Base-by-base conservation (phyloP, 208 protist genomes). In the Balamuthia mandrillaris region DNA sequence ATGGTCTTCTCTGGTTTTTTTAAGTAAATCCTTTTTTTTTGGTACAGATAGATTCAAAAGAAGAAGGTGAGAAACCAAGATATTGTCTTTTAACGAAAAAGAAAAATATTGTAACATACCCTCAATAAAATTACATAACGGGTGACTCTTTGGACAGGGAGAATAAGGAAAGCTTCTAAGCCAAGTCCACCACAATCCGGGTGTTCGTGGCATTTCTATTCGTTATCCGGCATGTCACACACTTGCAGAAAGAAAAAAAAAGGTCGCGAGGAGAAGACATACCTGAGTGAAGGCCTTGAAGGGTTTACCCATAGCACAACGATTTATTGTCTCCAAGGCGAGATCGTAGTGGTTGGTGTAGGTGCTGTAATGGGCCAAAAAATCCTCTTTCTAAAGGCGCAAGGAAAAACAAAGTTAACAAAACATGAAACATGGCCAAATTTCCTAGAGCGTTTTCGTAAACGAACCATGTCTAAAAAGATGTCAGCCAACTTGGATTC, bases 301-400 rank as follows among this genome's bases (percentile, higher is more conserved):
- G 14, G 66, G 6, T 45, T 77, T 77, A 12, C 49, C 44, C 2
- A 56, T 45, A 5, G 18, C 6, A 31, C 66, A 77, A 3, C 66
- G 66, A 12, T 4, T 45, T 27, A 77, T 47, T 33, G 66, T 77
- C 66, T 77, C 66, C 66, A 77, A 45, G 24, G 66, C 66, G 44
- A 56, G 66, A 18, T 77, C 66, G 66, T 77, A 77, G 66, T 77
- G 42, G 66, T 77, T 77, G 27, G 54, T 77, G 42, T 77, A 77
- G 27, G 42, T 56, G 54, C 66, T 77, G 44, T 77, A 77, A 39
- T 56, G 42, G 44, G 27, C 54, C 29, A 77, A 56, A 18, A 77
- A 77, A 24, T 77, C 66, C 39, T 77, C 44, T 77, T 77, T 77
- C 66, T 77, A 33, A 24, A 24, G 14, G 21, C 18, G 14, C 47